phyloP scores from a whole-genome alignment of 148 eudicot species.

The Polygonum maritimum region DNA sequence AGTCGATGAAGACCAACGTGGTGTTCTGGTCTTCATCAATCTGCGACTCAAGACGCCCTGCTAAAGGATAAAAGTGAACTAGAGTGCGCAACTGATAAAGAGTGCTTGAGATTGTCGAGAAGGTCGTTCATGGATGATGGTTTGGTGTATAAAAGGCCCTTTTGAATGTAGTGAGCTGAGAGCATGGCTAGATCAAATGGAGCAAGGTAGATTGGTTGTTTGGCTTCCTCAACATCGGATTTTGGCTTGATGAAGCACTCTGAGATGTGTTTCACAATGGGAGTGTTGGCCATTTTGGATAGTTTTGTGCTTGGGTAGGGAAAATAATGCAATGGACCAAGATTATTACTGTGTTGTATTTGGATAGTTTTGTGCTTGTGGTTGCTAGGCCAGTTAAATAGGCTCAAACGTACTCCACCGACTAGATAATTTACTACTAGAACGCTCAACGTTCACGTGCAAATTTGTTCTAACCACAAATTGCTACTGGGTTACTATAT shows the following conservation, averaged over 20 bases:
- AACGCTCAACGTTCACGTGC: too few species aligned
- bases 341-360: neutral
- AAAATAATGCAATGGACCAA: too few species aligned
- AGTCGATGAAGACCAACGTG: conserved; percentile 11
- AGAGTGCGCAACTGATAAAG: conserved; percentile 11
- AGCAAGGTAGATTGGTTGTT: conserved; percentile 2
- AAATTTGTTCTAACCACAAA: too few species aligned
- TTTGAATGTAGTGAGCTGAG: conserved; percentile 15
- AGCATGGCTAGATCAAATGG: conserved; percentile 8
- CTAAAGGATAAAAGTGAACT: conserved; percentile 10
- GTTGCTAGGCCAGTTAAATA: too few species aligned
- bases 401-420: too few species aligned
- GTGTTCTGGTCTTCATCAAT: neutral
- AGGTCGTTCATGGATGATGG: neutral
- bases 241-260: conserved; percentile 11
- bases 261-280: conserved; percentile 8
- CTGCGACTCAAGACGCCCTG: conserved; percentile 1
- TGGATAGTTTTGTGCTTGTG: neutral
- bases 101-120: conserved; percentile 8
- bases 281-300: conserved; percentile 6
- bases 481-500: too few species aligned
- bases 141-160: conserved; percentile 11
- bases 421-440: too few species aligned
- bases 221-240: neutral
- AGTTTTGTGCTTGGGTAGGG: neutral